Base-by-base conservation (phyloP, 129 eudicot genomes). In the Flaveria trinervia region DNA sequence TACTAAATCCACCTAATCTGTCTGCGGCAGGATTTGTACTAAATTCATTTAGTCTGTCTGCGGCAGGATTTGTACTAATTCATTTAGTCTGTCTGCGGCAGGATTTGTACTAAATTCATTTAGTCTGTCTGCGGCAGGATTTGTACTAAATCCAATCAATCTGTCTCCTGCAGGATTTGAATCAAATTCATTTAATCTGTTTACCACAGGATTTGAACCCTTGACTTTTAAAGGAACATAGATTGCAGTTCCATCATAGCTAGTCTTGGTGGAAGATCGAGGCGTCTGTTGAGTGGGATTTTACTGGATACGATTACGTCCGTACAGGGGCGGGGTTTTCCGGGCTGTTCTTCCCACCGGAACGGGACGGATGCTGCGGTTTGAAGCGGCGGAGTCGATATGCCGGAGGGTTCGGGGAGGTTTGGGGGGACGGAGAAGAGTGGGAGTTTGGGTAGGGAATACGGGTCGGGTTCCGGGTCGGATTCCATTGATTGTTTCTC, bases 291-390 rank as follows among this genome's bases (percentile, higher is more conserved):
- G 73, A 50, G 66, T 57, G 17, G 46, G 56, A 67, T 67, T 54
- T 44, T 18, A 1, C 9, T 12, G 41, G 11, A 88, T 67, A 85
- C 2, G 73, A 85, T 80, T 22, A 84, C 60, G 73, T 83, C 81
- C 9, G 90, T 83, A 75, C 89, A 86, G 43, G 91, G 89, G 23
- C 87, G 75, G 70, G 98, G 98, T 65, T 90, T 93, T 0, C 98
- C 98, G 4, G 98, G 98, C 57, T 93, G 81, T 62, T 93, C 91
- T 61, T 93, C 98, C 98, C 98, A 93, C 12, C 59, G 85, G 84
- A 93, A 90, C 5, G 98, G 98, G 9, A 93, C 87, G 28, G 98
- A 85, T 15, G 92, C 98, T 39, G 85, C 67, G 81, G 96, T 83
- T 66, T 84, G 86, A 41, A 86, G 91, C 20, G 98, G 98, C 13